Evolutionary conservation across 768 basidiomycete species (phyloP), one percentile per base, ranked within the genome.

Genomic region (Cytidiella melzeri): DNA sequence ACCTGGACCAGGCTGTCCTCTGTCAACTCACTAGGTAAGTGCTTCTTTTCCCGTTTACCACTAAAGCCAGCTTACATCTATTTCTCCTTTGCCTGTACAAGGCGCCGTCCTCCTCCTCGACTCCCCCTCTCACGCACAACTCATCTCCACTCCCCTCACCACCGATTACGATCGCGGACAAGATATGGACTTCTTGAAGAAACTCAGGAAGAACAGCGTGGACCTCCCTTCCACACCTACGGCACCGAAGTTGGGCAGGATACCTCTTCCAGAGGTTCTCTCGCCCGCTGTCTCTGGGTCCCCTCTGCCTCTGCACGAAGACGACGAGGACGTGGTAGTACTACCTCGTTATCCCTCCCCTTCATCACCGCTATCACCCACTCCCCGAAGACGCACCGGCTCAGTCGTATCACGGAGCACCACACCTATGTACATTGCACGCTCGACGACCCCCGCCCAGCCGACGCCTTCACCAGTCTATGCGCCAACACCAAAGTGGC

Each of bases 201-300:
- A 47, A 26, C 18, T 50, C n/a, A n/a, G n/a, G n/a, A 50, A 30
- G 23, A 27, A 36, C n/a, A 34, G 20, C n/a, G 23, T 51, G 27
- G 53, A 51, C 12, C 30, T 45, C 36, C 20, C 47, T 12, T 43
- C 45, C 20, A 56, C 55, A 11, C 55, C 55, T 20, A 42, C 39
- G 38, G 55, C 55, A 19, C 55, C 55, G 15, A 56, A 53, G 48
- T 40, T 50, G 15, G 48, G 48, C 28, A 44, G 48, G 12, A 42
- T 53, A 19, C 55, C 55, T 3, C 42, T 56, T 10, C 55, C 55
- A 7, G 52, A 53, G 19, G 28, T 48, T n/a, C 46, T 41, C 15
- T 47, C 40, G n/a, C 21, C 25, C 18, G 43, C 41, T 27, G 19
- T 42, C 15, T 34, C 30, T 15, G 9, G 30, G 9, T 37, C 30